Conservation (phyloP, 495 filamentous ascomycete genomes). For the Pyronema omphalodes region DNA sequence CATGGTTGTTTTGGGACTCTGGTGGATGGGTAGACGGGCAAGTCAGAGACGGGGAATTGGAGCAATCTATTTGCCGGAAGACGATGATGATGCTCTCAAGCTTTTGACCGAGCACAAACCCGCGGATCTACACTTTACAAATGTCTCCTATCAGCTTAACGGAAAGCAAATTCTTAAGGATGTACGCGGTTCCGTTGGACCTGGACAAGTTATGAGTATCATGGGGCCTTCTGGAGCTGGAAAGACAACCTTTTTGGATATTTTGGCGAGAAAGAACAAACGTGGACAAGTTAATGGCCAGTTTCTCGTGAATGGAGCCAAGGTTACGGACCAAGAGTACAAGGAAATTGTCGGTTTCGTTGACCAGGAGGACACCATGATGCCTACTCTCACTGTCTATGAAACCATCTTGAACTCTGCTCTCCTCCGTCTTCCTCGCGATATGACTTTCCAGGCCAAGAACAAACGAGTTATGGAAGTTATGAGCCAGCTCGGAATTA, state of each 20-base stretch:
- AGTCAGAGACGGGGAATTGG: conserved; percentile 45
- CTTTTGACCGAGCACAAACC: conserved; percentile 82
- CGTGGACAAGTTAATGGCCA: conserved; percentile 58
- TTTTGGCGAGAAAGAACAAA: conserved; percentile 95
- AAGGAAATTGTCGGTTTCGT: conserved; percentile 88
- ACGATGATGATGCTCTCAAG: conserved; percentile 74
- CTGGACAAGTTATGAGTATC: conserved; percentile 85
- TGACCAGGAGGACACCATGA: conserved; percentile 95
- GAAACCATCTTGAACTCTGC: conserved; percentile 94
- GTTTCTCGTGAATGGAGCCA: conserved; percentile 89
- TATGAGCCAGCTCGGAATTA: conserved; percentile 84
- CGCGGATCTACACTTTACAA: conserved; percentile 70
- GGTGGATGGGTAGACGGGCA: conserved; percentile 68
- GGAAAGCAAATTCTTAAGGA: conserved; percentile 68
- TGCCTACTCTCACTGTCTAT: conserved; percentile 90
- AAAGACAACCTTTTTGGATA: conserved; percentile 94
- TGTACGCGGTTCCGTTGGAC: conserved; percentile 66
- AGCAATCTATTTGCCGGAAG: conserved; percentile 47
- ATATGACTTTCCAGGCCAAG: conserved; percentile 75
- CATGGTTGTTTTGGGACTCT: conserved; percentile 59
- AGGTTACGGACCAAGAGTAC: conserved; percentile 67
- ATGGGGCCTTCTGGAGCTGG: conserved; percentile 97
- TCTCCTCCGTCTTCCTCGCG: conserved; percentile 66
- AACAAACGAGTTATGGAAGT: conserved; percentile 81
- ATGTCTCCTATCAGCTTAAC: conserved; percentile 71